phyloP scores from a whole-genome alignment of 495 filamentous ascomycete genomes.

The Penicillium alfredii region DNA sequence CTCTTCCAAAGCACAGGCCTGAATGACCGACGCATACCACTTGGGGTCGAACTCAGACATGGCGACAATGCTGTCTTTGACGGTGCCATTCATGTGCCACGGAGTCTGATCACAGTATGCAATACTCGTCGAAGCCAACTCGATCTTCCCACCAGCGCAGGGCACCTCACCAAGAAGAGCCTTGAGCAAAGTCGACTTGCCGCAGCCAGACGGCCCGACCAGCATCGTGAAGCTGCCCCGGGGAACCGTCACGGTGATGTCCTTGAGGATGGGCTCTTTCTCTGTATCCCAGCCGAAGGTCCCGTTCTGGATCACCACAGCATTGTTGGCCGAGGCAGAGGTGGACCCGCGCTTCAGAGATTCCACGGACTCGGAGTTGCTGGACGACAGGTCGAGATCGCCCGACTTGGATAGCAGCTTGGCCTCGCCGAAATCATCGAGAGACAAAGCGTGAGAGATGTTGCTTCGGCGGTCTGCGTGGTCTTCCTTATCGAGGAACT shows the following conservation, averaged over 20 bases:
- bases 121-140: constrained; percentile 32
- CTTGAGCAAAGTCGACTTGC: constrained; percentile 55
- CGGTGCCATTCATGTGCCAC: constrained; percentile 53
- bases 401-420: constrained; percentile 17
- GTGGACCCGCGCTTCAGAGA: constrained; percentile 19
- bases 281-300: constrained; percentile 47
- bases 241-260: constrained; percentile 36
- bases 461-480: constrained; percentile 29
- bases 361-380: constrained; percentile 20
- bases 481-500: constrained; percentile 45
- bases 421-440: constrained; percentile 19
- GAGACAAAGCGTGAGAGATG: constrained; percentile 12
- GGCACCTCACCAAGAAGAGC: constrained; percentile 53
- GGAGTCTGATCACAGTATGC: constrained; percentile 50
- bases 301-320: constrained; percentile 40
- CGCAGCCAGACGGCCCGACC: constrained; percentile 55
- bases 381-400: constrained; percentile 18
- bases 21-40: constrained; percentile 58
- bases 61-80: constrained; percentile 53
- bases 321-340: constrained; percentile 12
- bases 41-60: constrained; percentile 47
- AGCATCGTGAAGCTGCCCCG: constrained; percentile 44
- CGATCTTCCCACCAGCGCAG: constrained; percentile 33
- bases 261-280: constrained; percentile 38
- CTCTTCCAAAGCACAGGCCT: constrained; percentile 55